Base-by-base conservation (phyloP, 2,329 filamentous ascomycete genomes). In the Periconia sp. region DNA sequence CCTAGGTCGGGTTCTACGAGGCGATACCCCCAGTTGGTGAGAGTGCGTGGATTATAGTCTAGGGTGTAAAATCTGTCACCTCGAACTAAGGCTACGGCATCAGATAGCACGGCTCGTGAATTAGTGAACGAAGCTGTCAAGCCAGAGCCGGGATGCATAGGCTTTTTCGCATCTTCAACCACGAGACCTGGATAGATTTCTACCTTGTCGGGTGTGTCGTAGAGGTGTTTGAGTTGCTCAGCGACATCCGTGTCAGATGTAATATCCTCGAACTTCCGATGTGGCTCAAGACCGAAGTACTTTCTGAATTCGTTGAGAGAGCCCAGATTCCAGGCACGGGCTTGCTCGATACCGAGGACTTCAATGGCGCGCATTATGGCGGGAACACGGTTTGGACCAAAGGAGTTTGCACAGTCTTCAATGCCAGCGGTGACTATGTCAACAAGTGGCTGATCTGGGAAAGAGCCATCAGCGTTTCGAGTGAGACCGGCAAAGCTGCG, bases 21-120 rank as follows among this genome's bases (percentile, higher is more conserved):
- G 40, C 83, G 82, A 73, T 82, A 92, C 15, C 89, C 89, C 89
- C 89, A 95, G 70, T 89, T 91, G 1, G 89, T 95, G 33, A 95
- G 71, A 55, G 84, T 83, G 7, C 83, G 80, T 0, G 89, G 82
- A 54, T 85, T 71, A 48, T 72, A 92, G 66, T 92, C 88, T n/a
- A 78, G 62, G 0, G 88, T 92, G 73, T 91, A 91, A 72, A 89
- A 86, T 15, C 89, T 76, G 60, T 94, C 89, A 23, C 87, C 87
- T 17, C 88, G 81, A 5, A 91, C 87, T 4, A 92, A 78, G n/a
- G 85, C 81, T 0, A 92, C 87, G 1, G 88, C 88, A 55, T 92
- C 88, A 0, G 86, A 89, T 4, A 92, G 71, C 2, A 92, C 83
- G 2, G 88, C 88, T 15, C 88, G 82, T 0, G 86, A 89, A 47